Conservation (phyloP, 2,329 filamentous ascomycete genomes). For the Colletotrichum magnum region DNA sequence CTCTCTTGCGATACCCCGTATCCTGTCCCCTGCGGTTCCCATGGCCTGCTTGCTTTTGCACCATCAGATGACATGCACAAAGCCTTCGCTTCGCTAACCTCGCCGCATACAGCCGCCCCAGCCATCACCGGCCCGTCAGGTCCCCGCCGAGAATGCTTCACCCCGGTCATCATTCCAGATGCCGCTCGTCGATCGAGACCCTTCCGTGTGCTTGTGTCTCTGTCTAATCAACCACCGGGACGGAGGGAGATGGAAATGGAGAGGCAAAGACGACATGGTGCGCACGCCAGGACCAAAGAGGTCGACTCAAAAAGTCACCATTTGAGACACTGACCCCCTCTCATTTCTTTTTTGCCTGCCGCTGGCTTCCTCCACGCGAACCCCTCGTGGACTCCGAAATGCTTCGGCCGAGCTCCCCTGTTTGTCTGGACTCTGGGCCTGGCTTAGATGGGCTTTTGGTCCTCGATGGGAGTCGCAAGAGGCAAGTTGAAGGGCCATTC, state of each 20-base stretch:
- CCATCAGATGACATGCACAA: neutral
- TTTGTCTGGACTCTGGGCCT: neutral
- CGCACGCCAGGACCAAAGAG: constrained; percentile 5
- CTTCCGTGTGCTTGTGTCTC: constrained; percentile 28
- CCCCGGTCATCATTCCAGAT: constrained; percentile 29
- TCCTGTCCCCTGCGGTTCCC: neutral
- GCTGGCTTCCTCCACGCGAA: constrained; percentile 20
- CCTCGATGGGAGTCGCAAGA: neutral
- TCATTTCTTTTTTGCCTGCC: constrained; percentile 31
- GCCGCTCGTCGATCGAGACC: constrained; percentile 34
- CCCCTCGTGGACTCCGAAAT: constrained; percentile 24
- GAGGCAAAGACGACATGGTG: neutral
- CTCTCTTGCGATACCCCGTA: constrained; percentile 8
- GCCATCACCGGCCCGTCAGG: constrained; percentile 4
- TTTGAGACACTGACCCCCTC: constrained; percentile 25
- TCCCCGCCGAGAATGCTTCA: neutral
- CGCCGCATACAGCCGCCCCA: constrained; percentile 26
- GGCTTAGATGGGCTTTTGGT: neutral
- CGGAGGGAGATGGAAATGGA: neutral
- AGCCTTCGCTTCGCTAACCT: constrained; percentile 13
- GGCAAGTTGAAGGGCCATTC: constrained; percentile 15
- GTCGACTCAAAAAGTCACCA: neutral
- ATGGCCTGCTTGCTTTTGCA: constrained; percentile 21
- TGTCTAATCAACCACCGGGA: constrained; percentile 6
- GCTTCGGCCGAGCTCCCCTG: constrained; percentile 4